These are phyloP conservation scores for Nakazawaea anatomiae DNA, from an alignment of 805 yeast species.

Conservation along the genomic window DNA sequence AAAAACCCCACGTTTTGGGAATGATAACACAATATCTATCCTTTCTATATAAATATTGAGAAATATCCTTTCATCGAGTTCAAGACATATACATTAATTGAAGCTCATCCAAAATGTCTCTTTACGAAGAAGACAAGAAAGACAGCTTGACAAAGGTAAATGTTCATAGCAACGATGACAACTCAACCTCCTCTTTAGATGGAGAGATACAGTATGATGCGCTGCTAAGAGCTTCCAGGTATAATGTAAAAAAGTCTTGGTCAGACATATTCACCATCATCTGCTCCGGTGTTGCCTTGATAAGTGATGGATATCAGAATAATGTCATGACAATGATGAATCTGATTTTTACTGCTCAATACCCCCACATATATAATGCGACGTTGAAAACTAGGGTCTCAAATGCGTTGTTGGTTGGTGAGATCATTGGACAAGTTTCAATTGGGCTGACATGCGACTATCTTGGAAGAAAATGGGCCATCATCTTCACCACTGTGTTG, in stretches of 20 bases:
- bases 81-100: too few relatives aligned
- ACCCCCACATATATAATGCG: slow-evolving; percentile 36
- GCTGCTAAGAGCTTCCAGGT: slow-evolving; percentile 15
- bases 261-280: slow-evolving; percentile 41
- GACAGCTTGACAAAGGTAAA: background rate
- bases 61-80: too few relatives aligned
- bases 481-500: slow-evolving; percentile 54
- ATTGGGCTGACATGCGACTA: slow-evolving; percentile 63
- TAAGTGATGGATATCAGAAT: slow-evolving; percentile 75
- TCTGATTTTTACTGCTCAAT: slow-evolving; percentile 42
- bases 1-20: too few relatives aligned
- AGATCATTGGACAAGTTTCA: slow-evolving; percentile 63
- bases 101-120: background rate
- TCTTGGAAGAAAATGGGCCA: slow-evolving; percentile 66
- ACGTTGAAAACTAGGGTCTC: slow-evolving; percentile 59
- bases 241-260: slow-evolving; percentile 20
- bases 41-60: too few relatives aligned
- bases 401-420: slow-evolving; percentile 63
- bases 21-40: too few relatives aligned
- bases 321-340: slow-evolving; percentile 69
- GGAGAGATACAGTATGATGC: slow-evolving; percentile 13
- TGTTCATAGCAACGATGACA: background rate
- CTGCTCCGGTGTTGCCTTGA: slow-evolving; percentile 70
- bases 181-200: background rate
- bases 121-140: background rate